Percentiles rank a stretch among this genome's conserved stretches.
These are phyloP conservation scores for Hymenoscyphus albidus DNA, from an alignment of 2,329 filamentous ascomycete genomes.

Conservation along the genomic window DNA sequence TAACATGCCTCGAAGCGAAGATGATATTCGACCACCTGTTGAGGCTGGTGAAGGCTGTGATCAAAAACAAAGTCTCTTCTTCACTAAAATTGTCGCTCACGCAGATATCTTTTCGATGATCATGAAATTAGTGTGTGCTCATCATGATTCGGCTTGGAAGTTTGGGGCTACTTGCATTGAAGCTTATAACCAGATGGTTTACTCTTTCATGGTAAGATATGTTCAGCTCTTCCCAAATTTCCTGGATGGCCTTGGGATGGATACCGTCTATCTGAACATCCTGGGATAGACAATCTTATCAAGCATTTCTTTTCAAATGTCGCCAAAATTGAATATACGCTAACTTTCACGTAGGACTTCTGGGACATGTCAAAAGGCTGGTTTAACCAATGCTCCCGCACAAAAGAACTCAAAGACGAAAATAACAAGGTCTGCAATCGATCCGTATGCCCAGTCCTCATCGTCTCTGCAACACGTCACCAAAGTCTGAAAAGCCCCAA, in stretches of 20 bases:
- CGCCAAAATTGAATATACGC: neutral
- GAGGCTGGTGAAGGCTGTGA: neutral
- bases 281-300: neutral
- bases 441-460: neutral
- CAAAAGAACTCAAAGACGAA: neutral
- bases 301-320: neutral
- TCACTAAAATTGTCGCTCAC: slow-evolving; percentile 13
- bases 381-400: neutral
- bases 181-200: neutral
- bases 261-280: no score
- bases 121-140: slow-evolving; percentile 12
- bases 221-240: neutral
- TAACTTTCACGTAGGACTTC: neutral
- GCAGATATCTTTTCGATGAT: slow-evolving; percentile 12
- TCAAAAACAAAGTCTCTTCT: slow-evolving; percentile 6
- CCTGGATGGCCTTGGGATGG: neutral
- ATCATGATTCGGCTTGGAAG: slow-evolving; percentile 18
- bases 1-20: neutral
- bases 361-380: neutral
- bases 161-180: slow-evolving; percentile 20
- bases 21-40: neutral
- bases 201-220: neutral
- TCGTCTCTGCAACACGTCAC: neutral
- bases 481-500: no score
- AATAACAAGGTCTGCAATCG: neutral